phyloP scores from a whole-genome alignment of 306 rosid genomes.

The Herpetospermum pedunculosum region DNA sequence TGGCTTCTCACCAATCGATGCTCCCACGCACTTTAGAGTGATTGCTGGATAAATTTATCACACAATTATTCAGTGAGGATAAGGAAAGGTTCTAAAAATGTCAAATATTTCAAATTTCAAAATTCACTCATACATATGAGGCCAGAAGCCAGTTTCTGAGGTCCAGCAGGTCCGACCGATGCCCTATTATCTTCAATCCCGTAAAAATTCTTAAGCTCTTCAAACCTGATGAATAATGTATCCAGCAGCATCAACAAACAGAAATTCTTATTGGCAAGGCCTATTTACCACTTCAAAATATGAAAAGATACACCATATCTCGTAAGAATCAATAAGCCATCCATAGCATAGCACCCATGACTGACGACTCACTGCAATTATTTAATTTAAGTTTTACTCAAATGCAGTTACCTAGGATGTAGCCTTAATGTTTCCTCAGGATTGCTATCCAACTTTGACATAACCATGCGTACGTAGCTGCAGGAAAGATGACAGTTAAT shows the following conservation, averaged over 20 bases:
- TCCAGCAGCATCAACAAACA: neutral
- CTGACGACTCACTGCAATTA: neutral
- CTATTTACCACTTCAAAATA: too few relatives aligned
- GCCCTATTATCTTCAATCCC: slow-evolving; percentile 76
- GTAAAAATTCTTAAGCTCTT: slow-evolving; percentile 58
- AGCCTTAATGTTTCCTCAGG: slow-evolving; percentile 48
- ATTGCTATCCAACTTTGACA: slow-evolving; percentile 46
- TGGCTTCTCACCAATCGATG: slow-evolving; percentile 85
- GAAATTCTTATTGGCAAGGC: too few relatives aligned
- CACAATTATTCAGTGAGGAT: neutral
- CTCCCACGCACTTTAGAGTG: slow-evolving; percentile 78
- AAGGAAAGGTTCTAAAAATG: neutral
- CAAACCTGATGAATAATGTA: slow-evolving; percentile 34
- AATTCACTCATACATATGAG: slow-evolving; percentile 46
- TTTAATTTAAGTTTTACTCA: neutral
- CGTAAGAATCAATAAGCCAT: neutral
- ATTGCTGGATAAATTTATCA: slow-evolving; percentile 46
- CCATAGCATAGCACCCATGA: neutral
- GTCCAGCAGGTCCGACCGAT: slow-evolving; percentile 39
- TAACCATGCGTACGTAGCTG: slow-evolving; percentile 79
- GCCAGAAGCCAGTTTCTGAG: slow-evolving; percentile 70
- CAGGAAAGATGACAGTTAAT: slow-evolving; percentile 9
- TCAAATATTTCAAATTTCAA: neutral
- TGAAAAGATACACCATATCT: neutral
- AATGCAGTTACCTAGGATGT: slow-evolving; percentile 58